Percentiles rank a stretch among this genome's conserved stretches.
Conservation (phyloP, 192 early-diverging fungal species). For the Coemansia furcata region DNA sequence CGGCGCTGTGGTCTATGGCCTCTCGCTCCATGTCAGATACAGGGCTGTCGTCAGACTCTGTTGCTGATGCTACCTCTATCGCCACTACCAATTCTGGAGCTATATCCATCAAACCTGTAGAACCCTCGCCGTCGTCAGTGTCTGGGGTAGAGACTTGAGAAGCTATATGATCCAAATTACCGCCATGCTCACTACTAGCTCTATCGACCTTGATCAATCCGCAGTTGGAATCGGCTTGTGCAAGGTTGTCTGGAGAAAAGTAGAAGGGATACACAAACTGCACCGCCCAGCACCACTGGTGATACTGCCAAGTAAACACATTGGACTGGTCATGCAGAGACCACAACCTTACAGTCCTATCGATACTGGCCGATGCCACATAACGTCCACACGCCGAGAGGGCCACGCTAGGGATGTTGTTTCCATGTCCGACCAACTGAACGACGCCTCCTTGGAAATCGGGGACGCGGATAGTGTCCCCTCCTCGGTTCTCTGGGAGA, state of each 20-base stretch:
- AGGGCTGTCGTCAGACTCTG: not conserved
- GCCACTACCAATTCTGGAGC: not conserved
- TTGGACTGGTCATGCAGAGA: conserved; percentile 5
- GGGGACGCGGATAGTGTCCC: not conserved
- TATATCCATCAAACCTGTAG: not conserved
- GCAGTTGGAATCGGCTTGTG: not conserved
- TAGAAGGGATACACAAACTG: conserved; percentile 42
- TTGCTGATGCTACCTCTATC: not conserved
- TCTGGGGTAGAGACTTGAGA: not conserved
- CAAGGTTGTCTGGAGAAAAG: conserved; percentile 15
- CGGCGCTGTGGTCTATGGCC: conserved; percentile 11
- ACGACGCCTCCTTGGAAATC: conserved; percentile 10
- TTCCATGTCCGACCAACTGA: conserved; percentile 11
- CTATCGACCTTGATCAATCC: too few relatives aligned
- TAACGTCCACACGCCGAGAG: conserved; percentile 38
- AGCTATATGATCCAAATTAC: not conserved
- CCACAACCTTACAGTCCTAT: conserved; percentile 34
- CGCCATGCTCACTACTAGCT: not conserved
- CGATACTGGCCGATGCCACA: conserved; percentile 43
- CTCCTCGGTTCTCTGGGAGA: not conserved
- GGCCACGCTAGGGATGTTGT: conserved; percentile 32
- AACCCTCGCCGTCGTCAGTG: not conserved
- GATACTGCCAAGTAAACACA: conserved; percentile 16
- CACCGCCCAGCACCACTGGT: conserved; percentile 40
- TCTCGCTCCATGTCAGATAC: not conserved